These are phyloP conservation scores for Colletotrichum tanaceti DNA, from an alignment of 2,329 filamentous ascomycete genomes.

Conservation along the genomic window DNA sequence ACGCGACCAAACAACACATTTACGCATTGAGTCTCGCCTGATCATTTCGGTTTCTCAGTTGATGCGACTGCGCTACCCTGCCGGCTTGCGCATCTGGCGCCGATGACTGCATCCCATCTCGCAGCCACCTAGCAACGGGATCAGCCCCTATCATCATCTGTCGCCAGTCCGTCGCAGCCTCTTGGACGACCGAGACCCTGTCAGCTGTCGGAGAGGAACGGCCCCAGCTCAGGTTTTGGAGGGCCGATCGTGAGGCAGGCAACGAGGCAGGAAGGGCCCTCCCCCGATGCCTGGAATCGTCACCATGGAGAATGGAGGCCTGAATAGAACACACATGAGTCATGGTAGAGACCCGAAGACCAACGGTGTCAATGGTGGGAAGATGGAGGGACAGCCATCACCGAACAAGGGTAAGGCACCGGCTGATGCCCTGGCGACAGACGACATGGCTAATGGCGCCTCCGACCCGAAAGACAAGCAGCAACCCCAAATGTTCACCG, in stretches of 20 bases:
- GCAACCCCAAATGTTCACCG: conserved; percentile 34
- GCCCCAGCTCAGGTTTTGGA: conserved; percentile 15
- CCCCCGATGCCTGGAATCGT: conserved; percentile 63
- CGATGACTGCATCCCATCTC: conserved; percentile 37
- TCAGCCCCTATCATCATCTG: conserved; percentile 18
- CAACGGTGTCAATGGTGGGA: conserved; percentile 59
- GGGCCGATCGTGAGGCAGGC: conserved; percentile 39
- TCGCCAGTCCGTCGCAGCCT: conserved; percentile 15
- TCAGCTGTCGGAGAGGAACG: conserved; percentile 3
- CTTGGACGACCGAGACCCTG: neutral
- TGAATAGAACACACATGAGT: conserved; percentile 65
- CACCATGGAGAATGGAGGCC: conserved; percentile 67
- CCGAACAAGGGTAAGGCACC: conserved; percentile 50
- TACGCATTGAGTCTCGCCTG: neutral
- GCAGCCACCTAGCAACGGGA: conserved; percentile 27
- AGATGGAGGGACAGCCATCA: conserved; percentile 43
- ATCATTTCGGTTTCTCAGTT: conserved; percentile 3
- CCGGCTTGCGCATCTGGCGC: conserved; percentile 40
- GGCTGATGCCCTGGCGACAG: conserved; percentile 40
- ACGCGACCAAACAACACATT: neutral
- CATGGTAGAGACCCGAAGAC: conserved; percentile 62
- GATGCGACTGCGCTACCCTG: conserved; percentile 35
- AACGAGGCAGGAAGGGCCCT: conserved; percentile 35
- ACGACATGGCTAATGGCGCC: conserved; percentile 45
- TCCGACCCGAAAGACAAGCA: conserved; percentile 42